Base-by-base conservation (phyloP, 371 early-diverging fungal genomes). In the Mortierella sp. region DNA sequence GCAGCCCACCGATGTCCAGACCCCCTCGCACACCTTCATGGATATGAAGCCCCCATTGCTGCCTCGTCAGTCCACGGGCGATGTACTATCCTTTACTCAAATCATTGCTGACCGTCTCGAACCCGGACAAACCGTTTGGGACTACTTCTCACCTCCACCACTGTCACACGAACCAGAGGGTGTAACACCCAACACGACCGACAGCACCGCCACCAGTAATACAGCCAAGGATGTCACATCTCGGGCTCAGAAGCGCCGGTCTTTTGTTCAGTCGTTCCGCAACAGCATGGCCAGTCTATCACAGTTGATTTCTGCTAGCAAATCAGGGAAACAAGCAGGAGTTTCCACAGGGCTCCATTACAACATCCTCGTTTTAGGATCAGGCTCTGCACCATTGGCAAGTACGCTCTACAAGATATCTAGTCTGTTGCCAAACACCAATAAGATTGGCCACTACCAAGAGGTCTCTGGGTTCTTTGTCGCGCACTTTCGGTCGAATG, bases 391-490 rank as follows among this genome's bases (percentile, higher is more conserved):
- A 0, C 69, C 76, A 5, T n/a, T 76, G 54, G 76, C 76, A 27
- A 60, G 64, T 14, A 76, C 76, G 2, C 59, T 76, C 4, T 76
- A 76, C 54, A 76, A 76, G 59, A 64, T 76, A 64, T 76, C 76
- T 2, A 47, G 65, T 44, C 31, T 76, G 3, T 49, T 76, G 28
- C 76, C 76, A 7, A 46, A 53, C 1, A 52, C 69, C 17, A 57
- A 60, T 24, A 76, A 76, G 65, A 64, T 76, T 50, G 22, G 65
- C 0, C 76, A 76, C 21, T 76, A 76, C 45, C 76, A 76, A 50
- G 76, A 76, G 63, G 64, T 76, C 29, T 76, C 76, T 2, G 76
- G 76, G 10, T 76, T 76, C 65, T 76, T 76, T 57, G 69, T 76
- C 0, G 76, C 76, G 5, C 57, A 76, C 31, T 76, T 76, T 12